Evolutionary conservation across 306 rosid genomes (phyloP).

Genomic region (Ochetophila trinervis): DNA sequence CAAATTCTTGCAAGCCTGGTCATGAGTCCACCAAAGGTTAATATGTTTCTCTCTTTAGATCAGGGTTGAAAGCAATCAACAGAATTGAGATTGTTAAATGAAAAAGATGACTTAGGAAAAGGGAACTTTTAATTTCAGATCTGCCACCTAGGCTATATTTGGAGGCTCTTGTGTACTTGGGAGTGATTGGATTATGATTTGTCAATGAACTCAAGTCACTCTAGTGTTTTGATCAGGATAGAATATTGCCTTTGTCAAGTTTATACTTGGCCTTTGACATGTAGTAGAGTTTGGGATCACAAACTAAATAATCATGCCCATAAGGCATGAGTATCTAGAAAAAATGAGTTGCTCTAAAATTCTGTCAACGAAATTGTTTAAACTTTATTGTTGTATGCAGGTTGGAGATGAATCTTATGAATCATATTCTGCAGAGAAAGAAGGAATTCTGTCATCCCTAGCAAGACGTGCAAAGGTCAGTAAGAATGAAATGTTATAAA

Average conservation of each 20-base stretch:
- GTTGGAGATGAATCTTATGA: conserved; percentile 89
- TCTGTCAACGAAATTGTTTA: neutral
- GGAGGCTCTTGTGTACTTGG: neutral
- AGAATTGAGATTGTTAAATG: neutral
- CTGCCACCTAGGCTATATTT: neutral
- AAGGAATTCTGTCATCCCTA: conserved; percentile 71
- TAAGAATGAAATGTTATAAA: conserved; percentile 5
- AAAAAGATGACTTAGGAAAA: neutral
- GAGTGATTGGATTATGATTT: neutral
- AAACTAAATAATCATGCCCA: too few species aligned
- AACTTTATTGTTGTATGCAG: conserved; percentile 40
- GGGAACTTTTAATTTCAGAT: neutral
- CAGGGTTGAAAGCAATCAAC: conserved; percentile 2
- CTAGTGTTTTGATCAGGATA: neutral
- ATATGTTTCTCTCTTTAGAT: conserved; percentile 11
- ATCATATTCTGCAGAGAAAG: conserved; percentile 63
- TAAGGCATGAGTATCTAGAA: neutral
- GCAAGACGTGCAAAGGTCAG: conserved; percentile 91
- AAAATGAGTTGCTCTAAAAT: neutral
- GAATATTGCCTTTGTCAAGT: too few species aligned
- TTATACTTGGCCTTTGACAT: too few species aligned
- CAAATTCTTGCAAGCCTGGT: conserved; percentile 88
- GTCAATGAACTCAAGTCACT: neutral
- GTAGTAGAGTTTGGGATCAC: too few species aligned
- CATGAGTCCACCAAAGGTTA: conserved; percentile 93